Conservation (phyloP, 106 monocot genomes). For the Dendrobium chrysotoxum region DNA sequence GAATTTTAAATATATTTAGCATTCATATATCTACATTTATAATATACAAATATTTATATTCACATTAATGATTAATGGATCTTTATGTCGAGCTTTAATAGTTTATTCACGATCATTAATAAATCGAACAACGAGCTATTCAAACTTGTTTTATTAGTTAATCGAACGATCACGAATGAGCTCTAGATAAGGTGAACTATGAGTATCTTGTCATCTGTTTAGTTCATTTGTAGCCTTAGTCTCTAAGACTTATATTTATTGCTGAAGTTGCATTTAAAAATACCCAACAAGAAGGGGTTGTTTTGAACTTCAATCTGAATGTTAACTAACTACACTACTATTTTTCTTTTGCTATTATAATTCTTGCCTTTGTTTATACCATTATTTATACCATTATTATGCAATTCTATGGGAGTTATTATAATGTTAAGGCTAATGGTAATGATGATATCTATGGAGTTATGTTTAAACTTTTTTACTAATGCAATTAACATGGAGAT, state of each 20-base stretch:
- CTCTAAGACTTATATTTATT: neutral
- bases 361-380: neutral
- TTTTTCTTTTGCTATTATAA: neutral
- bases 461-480: neutral
- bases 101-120: no score
- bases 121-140: no score
- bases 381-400: neutral
- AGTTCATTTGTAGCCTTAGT: neutral
- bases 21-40: no score
- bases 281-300: neutral
- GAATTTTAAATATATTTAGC: no score
- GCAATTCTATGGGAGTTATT: neutral
- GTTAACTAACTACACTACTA: neutral
- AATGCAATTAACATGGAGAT: neutral
- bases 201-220: no score
- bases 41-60: no score
- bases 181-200: no score
- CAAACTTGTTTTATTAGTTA: no score
- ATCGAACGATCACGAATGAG: no score
- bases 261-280: neutral
- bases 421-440: neutral
- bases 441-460: neutral
- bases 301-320: neutral
- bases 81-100: no score
- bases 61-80: no score